These are phyloP conservation scores for Lippia alba DNA, from an alignment of 305 asterid genomes.

Conservation along the genomic window DNA sequence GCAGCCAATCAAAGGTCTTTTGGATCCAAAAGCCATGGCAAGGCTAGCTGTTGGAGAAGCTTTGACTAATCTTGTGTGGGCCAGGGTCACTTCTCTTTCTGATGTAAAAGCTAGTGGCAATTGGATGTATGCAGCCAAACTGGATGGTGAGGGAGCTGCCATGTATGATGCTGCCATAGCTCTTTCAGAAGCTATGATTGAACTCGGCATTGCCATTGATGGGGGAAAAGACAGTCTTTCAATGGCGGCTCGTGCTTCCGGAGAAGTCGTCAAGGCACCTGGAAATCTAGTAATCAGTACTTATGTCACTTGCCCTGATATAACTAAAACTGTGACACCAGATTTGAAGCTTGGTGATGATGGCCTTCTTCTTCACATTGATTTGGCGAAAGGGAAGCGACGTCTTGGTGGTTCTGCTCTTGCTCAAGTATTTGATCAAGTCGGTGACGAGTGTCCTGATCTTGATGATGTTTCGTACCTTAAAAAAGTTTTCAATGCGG, in stretches of 20 bases:
- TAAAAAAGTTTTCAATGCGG: conserved; percentile 70
- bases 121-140: conserved; percentile 93
- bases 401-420: conserved; percentile 93
- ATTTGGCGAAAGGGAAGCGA: conserved; percentile 81
- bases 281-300: conserved; percentile 89
- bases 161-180: conserved; percentile 96
- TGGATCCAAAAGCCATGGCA: conserved; percentile 93
- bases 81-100: conserved; percentile 83
- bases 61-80: conserved; percentile 92
- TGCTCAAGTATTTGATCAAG: conserved; percentile 86
- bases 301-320: conserved; percentile 88
- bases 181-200: conserved; percentile 90
- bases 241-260: conserved; percentile 85
- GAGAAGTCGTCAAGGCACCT: conserved; percentile 93
- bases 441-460: conserved; percentile 87
- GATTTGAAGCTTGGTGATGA: conserved; percentile 85
- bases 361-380: conserved; percentile 83
- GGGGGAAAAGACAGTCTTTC: conserved; percentile 98
- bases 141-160: conserved; percentile 91
- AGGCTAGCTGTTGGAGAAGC: conserved; percentile 94
- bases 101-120: conserved; percentile 93
- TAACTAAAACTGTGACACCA: conserved; percentile 91
- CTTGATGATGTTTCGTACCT: conserved; percentile 81
- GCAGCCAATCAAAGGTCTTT: conserved; percentile 90
- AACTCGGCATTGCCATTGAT: conserved; percentile 92